Evolutionary conservation across 179 eudicot species (phyloP).

Genomic region (Dionaea muscipula): DNA sequence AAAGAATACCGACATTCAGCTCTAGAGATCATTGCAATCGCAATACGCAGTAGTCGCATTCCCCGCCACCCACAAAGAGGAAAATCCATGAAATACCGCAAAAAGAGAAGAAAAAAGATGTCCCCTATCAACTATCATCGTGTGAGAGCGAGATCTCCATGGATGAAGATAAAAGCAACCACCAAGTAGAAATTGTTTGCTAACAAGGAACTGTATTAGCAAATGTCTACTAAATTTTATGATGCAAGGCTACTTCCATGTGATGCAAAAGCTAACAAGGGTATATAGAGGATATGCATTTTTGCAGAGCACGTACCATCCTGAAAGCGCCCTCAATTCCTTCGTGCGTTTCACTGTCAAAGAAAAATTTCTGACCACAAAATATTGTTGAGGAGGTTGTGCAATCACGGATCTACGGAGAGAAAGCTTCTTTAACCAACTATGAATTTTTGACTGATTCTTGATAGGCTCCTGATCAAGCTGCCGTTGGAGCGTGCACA

Average conservation of each 20-base stretch:
- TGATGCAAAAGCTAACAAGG: neutral
- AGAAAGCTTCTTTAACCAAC: conserved; percentile 66
- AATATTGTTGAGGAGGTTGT: conserved; percentile 26
- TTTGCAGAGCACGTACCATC: conserved; percentile 49
- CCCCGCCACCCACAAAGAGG: no score
- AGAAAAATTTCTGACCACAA: conserved; percentile 33
- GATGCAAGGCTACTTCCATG: neutral
- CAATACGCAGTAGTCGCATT: no score
- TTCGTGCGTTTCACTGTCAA: conserved; percentile 66
- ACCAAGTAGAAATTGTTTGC: no score
- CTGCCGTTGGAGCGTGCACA: conserved; percentile 44
- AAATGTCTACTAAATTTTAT: no score
- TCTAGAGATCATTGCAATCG: no score
- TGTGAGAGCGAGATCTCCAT: no score
- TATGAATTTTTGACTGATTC: conserved; percentile 23
- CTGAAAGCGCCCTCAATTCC: conserved; percentile 73
- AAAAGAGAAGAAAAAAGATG: no score
- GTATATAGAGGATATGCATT: neutral
- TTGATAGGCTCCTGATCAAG: conserved; percentile 29
- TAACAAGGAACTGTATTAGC: no score
- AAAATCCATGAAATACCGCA: no score
- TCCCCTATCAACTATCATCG: no score
- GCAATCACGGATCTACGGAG: conserved; percentile 26
- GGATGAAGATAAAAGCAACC: no score
- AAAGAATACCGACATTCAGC: no score